These are phyloP conservation scores for Russula foetens DNA, from an alignment of 768 basidiomycete species.

Conservation along the genomic window DNA sequence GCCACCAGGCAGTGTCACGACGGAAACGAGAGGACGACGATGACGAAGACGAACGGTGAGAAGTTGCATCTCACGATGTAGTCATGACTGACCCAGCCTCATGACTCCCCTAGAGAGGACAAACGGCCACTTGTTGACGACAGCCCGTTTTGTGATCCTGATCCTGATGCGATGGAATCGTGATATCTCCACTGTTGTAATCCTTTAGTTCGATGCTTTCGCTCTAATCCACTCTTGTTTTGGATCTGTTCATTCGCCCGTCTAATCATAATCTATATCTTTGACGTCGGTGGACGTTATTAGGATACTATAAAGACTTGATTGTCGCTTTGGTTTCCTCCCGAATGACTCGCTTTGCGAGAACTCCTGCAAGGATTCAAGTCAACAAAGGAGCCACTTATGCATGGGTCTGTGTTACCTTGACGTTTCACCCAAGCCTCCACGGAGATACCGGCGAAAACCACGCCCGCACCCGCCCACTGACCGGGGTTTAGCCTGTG, in stretches of 20 bases:
- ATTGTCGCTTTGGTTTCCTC: conserved; percentile 82
- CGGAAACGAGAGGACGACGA: conserved; percentile 68
- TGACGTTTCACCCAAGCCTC: conserved; percentile 88
- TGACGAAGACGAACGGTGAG: conserved; percentile 32
- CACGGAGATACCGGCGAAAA: conserved; percentile 92
- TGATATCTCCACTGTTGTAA: conserved; percentile 24
- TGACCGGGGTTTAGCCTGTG: conserved; percentile 80
- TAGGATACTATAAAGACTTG: conserved; percentile 52
- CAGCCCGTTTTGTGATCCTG: conserved; percentile 11
- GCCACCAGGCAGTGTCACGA: conserved; percentile 37
- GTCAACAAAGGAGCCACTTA: not conserved
- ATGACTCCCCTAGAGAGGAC: conserved; percentile 28
- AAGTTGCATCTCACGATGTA: not conserved
- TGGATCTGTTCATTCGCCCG: not conserved
- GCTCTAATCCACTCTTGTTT: not conserved
- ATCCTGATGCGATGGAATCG: conserved; percentile 27
- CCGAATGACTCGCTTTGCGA: conserved; percentile 68
- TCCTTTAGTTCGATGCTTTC: not conserved
- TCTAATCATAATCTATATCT: conserved; percentile 14
- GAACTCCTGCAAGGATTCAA: conserved; percentile 46
- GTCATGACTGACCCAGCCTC: not conserved
- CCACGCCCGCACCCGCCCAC: conserved; percentile 87
- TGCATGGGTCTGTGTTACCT: conserved; percentile 38
- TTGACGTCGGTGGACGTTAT: not conserved
- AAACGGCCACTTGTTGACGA: conserved; percentile 34